Evolutionary conservation across 345 rosid species (phyloP).

Genomic region (Stellera chamaejasme): DNA sequence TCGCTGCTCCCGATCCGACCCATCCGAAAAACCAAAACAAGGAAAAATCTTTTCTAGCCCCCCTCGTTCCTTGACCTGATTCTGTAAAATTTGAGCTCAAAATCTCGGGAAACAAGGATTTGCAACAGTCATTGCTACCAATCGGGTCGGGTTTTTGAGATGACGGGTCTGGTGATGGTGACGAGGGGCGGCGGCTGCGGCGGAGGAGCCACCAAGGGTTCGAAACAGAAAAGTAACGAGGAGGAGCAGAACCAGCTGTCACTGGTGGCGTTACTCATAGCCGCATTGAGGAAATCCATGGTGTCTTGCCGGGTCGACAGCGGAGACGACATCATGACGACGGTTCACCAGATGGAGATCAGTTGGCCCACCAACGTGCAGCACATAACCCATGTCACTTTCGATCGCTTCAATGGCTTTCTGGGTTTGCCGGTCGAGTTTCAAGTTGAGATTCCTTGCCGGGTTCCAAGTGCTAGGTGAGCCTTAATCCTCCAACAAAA

Average conservation of each 20-base stretch:
- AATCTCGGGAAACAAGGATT: no score
- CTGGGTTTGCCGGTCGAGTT: constrained; percentile 91
- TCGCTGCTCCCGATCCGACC: neutral
- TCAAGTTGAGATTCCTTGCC: constrained; percentile 88
- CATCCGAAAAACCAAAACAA: constrained; percentile 7
- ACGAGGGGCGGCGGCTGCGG: constrained; percentile 68
- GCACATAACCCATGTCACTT: constrained; percentile 87
- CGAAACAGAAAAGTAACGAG: constrained; percentile 22
- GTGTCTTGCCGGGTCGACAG: constrained; percentile 59
- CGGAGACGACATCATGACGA: constrained; percentile 15
- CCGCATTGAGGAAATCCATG: constrained; percentile 81
- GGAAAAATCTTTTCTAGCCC: constrained; percentile 8
- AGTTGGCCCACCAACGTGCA: constrained; percentile 92
- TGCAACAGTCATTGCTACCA: no score
- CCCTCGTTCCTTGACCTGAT: neutral
- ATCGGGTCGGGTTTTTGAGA: constrained; percentile 8
- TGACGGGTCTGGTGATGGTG: constrained; percentile 93
- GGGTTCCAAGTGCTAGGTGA: constrained; percentile 95
- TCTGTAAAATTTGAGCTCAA: no score
- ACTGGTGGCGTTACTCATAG: constrained; percentile 43
- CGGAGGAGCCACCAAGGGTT: constrained; percentile 32
- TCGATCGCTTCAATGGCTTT: constrained; percentile 90
- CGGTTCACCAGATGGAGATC: constrained; percentile 70
- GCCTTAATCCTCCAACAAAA: neutral
- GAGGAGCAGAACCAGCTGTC: constrained; percentile 77